Conservation (phyloP, 306 rosid genomes). For the Dalbergia oliveri region DNA sequence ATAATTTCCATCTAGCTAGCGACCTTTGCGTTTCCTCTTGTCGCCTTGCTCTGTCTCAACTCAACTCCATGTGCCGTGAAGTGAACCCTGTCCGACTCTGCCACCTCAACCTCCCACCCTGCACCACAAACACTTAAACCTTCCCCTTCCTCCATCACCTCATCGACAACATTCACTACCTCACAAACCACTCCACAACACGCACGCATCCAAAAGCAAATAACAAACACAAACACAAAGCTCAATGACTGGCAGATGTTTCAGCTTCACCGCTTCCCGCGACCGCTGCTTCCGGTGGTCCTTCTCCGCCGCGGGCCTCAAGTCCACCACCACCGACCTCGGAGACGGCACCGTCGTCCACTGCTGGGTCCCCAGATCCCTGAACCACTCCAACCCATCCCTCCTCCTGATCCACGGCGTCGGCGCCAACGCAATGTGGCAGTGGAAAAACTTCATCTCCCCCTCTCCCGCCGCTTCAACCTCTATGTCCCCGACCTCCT, state of each 20-base stretch:
- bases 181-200: not conserved
- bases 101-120: not conserved
- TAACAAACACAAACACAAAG: not conserved
- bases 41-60: not conserved
- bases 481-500: constrained; percentile 78
- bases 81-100: not conserved
- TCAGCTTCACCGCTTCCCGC: constrained; percentile 51
- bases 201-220: not conserved
- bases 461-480: constrained; percentile 68
- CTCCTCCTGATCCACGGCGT: constrained; percentile 74
- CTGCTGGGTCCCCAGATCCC: constrained; percentile 71
- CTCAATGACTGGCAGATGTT: constrained; percentile 54
- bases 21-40: not conserved
- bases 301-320: constrained; percentile 68
- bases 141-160: no score
- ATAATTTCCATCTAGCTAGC: no score
- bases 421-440: constrained; percentile 93
- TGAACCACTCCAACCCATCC: constrained; percentile 55
- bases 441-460: constrained; percentile 66
- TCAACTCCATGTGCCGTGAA: no score
- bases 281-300: constrained; percentile 57
- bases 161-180: no score
- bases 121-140: not conserved
- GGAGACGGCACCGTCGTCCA: constrained; percentile 79
- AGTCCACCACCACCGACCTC: constrained; percentile 76